A percentile compares a stretch with the other conserved stretches of the same genome.
phyloP scores from a whole-genome alignment of 371 early-diverging fungal species.

The Rhizopus stolonifer region DNA sequence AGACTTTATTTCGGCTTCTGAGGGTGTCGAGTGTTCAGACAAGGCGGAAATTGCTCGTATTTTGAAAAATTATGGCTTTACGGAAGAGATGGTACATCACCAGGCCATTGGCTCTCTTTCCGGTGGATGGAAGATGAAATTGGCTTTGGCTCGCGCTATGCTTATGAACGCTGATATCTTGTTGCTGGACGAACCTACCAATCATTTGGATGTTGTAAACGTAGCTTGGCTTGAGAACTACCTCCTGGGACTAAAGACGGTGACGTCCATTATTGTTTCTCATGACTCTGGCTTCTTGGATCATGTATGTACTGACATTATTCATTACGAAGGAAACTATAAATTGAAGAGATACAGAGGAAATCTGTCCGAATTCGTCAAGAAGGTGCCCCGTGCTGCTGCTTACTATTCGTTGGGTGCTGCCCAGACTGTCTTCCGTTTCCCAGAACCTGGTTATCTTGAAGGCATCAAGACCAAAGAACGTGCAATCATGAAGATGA shows the following conservation, averaged over 20 bases:
- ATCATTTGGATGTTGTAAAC: conserved; percentile 85
- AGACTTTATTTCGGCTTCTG: conserved; percentile 64
- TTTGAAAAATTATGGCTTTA: conserved; percentile 69
- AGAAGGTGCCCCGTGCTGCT: conserved; percentile 74
- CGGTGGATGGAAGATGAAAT: conserved; percentile 91
- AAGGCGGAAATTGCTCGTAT: conserved; percentile 55
- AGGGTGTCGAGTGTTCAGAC: conserved; percentile 53
- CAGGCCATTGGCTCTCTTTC: conserved; percentile 71
- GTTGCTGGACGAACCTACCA: conserved; percentile 90
- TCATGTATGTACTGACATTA: conserved; percentile 79
- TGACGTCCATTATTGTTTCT: conserved; percentile 84
- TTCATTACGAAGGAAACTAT: conserved; percentile 73
- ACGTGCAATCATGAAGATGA: conserved; percentile 68
- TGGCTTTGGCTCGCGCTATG: conserved; percentile 87
- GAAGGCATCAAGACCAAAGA: conserved; percentile 77
- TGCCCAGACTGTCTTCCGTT: conserved; percentile 55
- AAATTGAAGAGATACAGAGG: conserved; percentile 82
- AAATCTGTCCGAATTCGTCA: conserved; percentile 83
- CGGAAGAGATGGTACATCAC: conserved; percentile 63
- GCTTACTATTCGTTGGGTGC: conserved; percentile 70
- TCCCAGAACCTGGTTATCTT: conserved; percentile 74
- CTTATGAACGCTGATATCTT: conserved; percentile 82
- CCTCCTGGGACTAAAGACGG: conserved; percentile 64
- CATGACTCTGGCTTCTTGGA: conserved; percentile 91
- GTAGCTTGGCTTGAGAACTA: conserved; percentile 84